A percentile compares a stretch with the other conserved stretches of the same genome.
Evolutionary conservation across 2,329 filamentous ascomycete genomes (phyloP).

Genomic region (Dryadomyces sulphureus): DNA sequence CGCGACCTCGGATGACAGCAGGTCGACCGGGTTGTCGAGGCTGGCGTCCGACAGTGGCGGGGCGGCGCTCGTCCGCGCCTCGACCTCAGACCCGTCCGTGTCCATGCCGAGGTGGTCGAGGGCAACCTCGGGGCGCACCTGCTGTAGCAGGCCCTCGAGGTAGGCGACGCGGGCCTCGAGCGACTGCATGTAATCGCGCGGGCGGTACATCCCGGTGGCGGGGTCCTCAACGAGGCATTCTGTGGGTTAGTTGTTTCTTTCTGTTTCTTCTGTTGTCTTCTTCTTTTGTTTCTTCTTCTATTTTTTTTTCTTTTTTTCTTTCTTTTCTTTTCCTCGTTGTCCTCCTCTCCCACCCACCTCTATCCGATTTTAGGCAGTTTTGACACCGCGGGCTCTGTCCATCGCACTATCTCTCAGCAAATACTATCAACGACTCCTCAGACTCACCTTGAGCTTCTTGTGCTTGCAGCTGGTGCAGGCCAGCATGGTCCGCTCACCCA

Average conservation of each 20-base stretch:
- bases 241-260: too few species aligned
- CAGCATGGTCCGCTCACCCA: not conserved
- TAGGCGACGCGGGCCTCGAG: conserved; percentile 16
- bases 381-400: not conserved
- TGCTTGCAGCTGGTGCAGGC: not conserved
- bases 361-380: not conserved
- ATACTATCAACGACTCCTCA: too few species aligned
- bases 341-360: too few species aligned
- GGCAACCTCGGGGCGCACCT: conserved; percentile 14
- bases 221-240: conserved; percentile 18
- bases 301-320: too few species aligned
- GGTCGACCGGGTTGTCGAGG: too few species aligned
- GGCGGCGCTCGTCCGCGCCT: not conserved
- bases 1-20: too few species aligned
- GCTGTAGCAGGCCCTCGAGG: conserved; percentile 17
- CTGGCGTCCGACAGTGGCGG: too few species aligned
- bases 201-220: conserved; percentile 18
- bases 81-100: not conserved
- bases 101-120: conserved; percentile 13
- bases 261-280: too few species aligned
- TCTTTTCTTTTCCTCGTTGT: too few species aligned
- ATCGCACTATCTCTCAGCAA: not conserved
- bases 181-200: conserved; percentile 18
- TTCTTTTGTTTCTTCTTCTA: too few species aligned
- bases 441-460: not conserved